Percentiles rank a stretch among this genome's conserved stretches.
Conservation (phyloP, 345 rosid species). For the Nasturtium officinale region DNA sequence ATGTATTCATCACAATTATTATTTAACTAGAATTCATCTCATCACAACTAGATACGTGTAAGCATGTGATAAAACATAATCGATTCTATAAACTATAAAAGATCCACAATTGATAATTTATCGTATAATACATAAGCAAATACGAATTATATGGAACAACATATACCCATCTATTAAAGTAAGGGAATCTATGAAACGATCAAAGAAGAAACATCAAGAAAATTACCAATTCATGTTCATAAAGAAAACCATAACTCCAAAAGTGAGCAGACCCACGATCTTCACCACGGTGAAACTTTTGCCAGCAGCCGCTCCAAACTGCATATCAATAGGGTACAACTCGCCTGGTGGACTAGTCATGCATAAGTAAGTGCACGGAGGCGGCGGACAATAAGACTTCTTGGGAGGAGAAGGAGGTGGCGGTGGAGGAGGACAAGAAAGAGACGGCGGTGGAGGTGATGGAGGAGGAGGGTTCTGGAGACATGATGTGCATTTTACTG, state of each 20-base stretch:
- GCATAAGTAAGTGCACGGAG: conserved; percentile 59
- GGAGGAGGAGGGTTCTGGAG: conserved; percentile 47
- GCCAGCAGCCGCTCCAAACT: conserved; percentile 38
- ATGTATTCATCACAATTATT: not conserved
- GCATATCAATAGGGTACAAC: conserved; percentile 56
- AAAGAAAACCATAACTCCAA: conserved; percentile 47
- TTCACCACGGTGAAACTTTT: conserved; percentile 11
- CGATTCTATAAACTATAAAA: not conserved
- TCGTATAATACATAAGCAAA: not conserved
- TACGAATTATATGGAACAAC: not conserved
- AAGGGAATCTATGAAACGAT: conserved; percentile 6
- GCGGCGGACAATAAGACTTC: conserved; percentile 57
- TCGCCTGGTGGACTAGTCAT: conserved; percentile 67
- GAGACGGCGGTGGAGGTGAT: conserved; percentile 43
- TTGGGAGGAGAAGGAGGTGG: conserved; percentile 42
- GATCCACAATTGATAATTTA: not conserved
- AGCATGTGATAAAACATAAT: not conserved
- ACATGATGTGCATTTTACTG: conserved; percentile 57
- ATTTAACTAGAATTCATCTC: not conserved
- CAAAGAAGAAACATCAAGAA: not conserved
- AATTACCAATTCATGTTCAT: conserved; percentile 2
- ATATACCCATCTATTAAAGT: not conserved
- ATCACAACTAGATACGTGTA: not conserved
- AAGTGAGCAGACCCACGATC: conserved; percentile 42
- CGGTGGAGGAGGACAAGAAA: conserved; percentile 50